Conservation (phyloP, 805 yeast genomes). For the Candida morakotiae region DNA sequence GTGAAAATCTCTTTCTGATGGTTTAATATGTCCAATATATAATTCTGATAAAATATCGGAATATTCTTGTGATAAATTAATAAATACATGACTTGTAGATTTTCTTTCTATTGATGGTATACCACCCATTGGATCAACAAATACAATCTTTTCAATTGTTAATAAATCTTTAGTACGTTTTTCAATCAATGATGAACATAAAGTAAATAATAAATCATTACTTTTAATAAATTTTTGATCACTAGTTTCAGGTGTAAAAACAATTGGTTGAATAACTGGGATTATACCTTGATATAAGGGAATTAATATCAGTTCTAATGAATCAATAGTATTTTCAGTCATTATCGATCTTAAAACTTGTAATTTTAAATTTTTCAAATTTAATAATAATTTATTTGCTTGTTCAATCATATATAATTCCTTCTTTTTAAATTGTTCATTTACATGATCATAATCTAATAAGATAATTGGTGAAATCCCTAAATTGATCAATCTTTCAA, state of each 20-base stretch:
- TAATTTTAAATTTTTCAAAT: slow-evolving; percentile 16
- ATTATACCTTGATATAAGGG: slow-evolving; percentile 44
- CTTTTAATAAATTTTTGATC: slow-evolving; percentile 22
- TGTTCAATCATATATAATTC: slow-evolving; percentile 29
- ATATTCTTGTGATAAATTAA: slow-evolving; percentile 81
- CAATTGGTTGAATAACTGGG: slow-evolving; percentile 66
- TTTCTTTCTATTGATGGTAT: slow-evolving; percentile 83
- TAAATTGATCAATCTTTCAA: slow-evolving; percentile 49
- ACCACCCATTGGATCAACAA: slow-evolving; percentile 83
- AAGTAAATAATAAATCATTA: slow-evolving; percentile 20
- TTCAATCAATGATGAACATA: slow-evolving; percentile 23
- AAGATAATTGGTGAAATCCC: slow-evolving; percentile 77
- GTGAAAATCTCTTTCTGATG: slow-evolving; percentile 49
- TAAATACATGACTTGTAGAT: slow-evolving; percentile 79
- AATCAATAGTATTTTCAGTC: slow-evolving; percentile 14
- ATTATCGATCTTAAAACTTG: slow-evolving; percentile 26
- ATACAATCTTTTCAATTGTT: slow-evolving; percentile 78
- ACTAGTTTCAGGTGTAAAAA: slow-evolving; percentile 29
- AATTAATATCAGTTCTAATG: slow-evolving; percentile 30
- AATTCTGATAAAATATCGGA: slow-evolving; percentile 62
- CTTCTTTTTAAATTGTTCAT: slow-evolving; percentile 24
- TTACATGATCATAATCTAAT: slow-evolving; percentile 42
- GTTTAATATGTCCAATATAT: slow-evolving; percentile 49
- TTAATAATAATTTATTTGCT: slow-evolving; percentile 22
- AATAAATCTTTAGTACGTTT: slow-evolving; percentile 21